These are phyloP conservation scores for Trypanosoma vivax DNA, from an alignment of 208 protist species.

Conservation along the genomic window DNA sequence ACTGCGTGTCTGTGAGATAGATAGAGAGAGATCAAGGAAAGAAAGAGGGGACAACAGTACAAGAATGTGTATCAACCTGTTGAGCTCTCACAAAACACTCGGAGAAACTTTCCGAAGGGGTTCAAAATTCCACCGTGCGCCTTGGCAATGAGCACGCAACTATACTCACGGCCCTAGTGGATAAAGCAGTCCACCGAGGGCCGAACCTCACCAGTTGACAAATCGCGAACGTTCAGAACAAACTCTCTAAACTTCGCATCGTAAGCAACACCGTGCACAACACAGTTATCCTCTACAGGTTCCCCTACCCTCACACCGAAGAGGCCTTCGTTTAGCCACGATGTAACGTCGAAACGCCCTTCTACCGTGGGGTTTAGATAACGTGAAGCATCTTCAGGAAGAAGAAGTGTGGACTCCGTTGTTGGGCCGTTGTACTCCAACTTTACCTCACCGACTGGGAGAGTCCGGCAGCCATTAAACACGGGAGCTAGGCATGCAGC, in stretches of 20 bases:
- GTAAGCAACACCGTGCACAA: slow-evolving; percentile 60
- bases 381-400: slow-evolving; percentile 36
- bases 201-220: slow-evolving; percentile 17
- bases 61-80: too few species aligned
- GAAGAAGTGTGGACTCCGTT: slow-evolving; percentile 31
- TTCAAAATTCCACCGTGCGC: too few species aligned
- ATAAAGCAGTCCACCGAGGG: slow-evolving; percentile 3
- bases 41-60: too few species aligned
- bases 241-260: slow-evolving; percentile 39
- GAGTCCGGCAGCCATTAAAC: slow-evolving; percentile 38
- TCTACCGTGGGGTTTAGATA: slow-evolving; percentile 54
- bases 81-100: too few species aligned
- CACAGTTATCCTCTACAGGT: slow-evolving; percentile 21
- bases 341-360: slow-evolving; percentile 32
- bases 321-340: slow-evolving; percentile 70
- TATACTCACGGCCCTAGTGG: background rate
- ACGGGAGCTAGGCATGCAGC: slow-evolving; percentile 66
- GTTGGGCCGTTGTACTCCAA: slow-evolving; percentile 76
- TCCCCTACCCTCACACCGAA: slow-evolving; percentile 55
- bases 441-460: slow-evolving; percentile 44
- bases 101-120: too few species aligned
- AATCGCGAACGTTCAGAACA: slow-evolving; percentile 53
- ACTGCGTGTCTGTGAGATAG: too few species aligned
- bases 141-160: background rate
- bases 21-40: too few species aligned